Percentiles rank a stretch among this genome's conserved stretches.
These are phyloP conservation scores for Cenchrus purpureus DNA, from an alignment of 176 grass and related monocot genomes.

Conservation along the genomic window DNA sequence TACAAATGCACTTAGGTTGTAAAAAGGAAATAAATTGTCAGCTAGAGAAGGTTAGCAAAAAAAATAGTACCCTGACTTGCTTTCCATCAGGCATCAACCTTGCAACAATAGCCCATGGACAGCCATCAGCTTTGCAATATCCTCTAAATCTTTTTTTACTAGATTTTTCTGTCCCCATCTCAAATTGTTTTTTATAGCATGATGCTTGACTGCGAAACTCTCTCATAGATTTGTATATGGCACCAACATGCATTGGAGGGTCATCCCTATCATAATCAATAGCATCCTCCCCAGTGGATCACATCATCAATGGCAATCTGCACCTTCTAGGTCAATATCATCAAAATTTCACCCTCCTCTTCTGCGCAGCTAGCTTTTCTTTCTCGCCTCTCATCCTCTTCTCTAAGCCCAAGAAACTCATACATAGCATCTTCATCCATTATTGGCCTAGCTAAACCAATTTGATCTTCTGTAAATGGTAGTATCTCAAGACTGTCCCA, in stretches of 20 bases:
- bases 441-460: background rate
- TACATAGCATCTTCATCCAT: background rate
- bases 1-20: too few species aligned
- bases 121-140: too few species aligned
- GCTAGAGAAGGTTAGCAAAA: background rate
- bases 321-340: background rate
- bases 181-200: too few species aligned
- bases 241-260: background rate
- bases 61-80: background rate
- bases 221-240: too few species aligned
- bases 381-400: background rate
- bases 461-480: background rate
- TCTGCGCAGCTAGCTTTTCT: background rate
- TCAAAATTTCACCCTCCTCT: background rate
- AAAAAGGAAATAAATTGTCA: background rate
- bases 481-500: too few species aligned
- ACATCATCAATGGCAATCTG: background rate
- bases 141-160: too few species aligned
- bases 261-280: background rate
- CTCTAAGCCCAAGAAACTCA: background rate
- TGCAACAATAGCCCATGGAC: too few species aligned
- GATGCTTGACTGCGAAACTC: too few species aligned
- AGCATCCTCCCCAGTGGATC: background rate
- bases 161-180: too few species aligned
- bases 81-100: background rate